phyloP scores from a whole-genome alignment of 352 stramenopile species.

The Pythium aquatile region DNA sequence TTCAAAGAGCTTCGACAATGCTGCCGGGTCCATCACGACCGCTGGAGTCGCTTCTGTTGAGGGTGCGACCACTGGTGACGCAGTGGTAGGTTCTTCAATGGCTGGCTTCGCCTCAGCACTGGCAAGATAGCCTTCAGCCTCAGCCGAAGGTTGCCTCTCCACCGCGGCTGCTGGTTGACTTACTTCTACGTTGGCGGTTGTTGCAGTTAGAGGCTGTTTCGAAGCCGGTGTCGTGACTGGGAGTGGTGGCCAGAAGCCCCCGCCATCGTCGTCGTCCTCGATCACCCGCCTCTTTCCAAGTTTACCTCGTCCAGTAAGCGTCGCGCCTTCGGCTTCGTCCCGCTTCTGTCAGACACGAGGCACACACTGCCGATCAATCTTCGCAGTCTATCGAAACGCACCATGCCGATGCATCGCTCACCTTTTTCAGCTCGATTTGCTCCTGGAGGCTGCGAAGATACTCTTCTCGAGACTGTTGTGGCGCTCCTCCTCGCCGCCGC shows the following conservation, averaged over 20 bases:
- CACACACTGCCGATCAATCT: background rate
- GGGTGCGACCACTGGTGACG: background rate
- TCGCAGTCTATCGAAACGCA: background rate
- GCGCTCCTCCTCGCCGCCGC: constrained; percentile 9
- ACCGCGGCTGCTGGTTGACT: background rate
- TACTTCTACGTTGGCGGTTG: background rate
- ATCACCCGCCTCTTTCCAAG: constrained; percentile 3
- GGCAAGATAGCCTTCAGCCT: background rate
- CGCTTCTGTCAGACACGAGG: background rate
- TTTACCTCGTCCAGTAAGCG: background rate
- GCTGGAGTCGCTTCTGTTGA: background rate
- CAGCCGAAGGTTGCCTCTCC: background rate
- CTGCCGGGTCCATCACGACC: constrained; percentile 24
- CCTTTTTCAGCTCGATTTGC: constrained; percentile 55
- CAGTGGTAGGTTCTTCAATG: background rate
- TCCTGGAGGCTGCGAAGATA: constrained; percentile 41
- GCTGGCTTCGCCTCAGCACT: background rate
- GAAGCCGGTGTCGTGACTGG: background rate
- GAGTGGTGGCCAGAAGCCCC: constrained; percentile 8
- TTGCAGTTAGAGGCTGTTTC: background rate
- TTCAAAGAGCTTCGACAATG: constrained; percentile 46
- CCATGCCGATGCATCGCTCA: constrained; percentile 17
- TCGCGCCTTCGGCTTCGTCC: background rate
- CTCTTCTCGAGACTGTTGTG: constrained; percentile 34
- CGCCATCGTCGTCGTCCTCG: constrained; percentile 1